Conservation (phyloP, 768 basidiomycete genomes). For the Rubroboletus satanas region DNA sequence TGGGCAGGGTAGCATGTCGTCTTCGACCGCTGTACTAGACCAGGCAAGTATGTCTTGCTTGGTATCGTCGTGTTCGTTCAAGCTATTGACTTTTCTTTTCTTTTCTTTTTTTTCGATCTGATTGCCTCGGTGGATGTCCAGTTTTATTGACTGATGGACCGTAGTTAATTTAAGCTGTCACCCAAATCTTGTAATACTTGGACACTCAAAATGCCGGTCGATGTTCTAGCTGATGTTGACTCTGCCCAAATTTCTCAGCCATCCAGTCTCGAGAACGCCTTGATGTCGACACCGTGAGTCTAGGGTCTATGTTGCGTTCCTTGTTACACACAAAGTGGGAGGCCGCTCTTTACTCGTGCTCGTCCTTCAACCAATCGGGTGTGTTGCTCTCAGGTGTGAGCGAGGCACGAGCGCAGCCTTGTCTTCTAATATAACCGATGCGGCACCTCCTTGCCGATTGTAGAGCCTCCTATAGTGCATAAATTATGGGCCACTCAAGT, state of each 20-base stretch:
- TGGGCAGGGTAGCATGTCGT: slow-evolving; percentile 17
- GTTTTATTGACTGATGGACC: slow-evolving; percentile 21
- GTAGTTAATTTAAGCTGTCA: slow-evolving; percentile 2
- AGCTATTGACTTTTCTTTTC: not conserved
- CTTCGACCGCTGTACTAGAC: slow-evolving; percentile 23
- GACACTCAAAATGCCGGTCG: not conserved
- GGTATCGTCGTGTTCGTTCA: not conserved
- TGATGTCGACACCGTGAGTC: not conserved
- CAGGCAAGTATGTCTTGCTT: slow-evolving; percentile 13
- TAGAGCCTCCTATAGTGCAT: no score
- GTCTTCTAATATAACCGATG: no score
- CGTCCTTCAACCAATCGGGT: not conserved
- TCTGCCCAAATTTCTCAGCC: not conserved
- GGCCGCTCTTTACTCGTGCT: not conserved
- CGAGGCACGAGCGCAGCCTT: no score
- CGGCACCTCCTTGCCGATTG: no score
- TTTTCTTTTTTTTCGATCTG: not conserved
- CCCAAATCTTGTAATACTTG: slow-evolving; percentile 2
- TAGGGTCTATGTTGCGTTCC: not conserved
- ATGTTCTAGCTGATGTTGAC: not conserved
- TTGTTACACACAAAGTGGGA: not conserved
- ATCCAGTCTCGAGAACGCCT: not conserved
- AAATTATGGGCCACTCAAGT: no score
- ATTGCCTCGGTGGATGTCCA: not conserved
- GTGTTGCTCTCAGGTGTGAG: no score